Evolutionary conservation across 164 flowering plant species (phyloP).

Genomic region (Euptelea pleiosperma): DNA sequence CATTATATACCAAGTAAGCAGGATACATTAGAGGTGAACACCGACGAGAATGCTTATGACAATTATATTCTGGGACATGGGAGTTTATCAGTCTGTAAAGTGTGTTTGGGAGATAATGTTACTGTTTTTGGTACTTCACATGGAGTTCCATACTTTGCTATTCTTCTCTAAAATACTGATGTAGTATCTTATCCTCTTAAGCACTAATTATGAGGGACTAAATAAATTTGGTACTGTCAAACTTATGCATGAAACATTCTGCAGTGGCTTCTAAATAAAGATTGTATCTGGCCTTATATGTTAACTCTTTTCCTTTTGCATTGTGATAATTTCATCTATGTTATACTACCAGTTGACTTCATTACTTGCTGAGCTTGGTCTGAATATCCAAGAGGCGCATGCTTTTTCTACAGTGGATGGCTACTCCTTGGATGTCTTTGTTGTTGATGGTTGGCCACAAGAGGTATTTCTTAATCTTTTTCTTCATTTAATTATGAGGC

Average conservation of each 20-base stretch:
- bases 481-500: neutral
- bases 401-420: conserved; percentile 97
- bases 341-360: conserved; percentile 66
- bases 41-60: too few species aligned
- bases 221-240: too few species aligned
- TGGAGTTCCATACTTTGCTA: too few species aligned
- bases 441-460: conserved; percentile 86
- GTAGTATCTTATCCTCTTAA: too few species aligned
- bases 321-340: conserved; percentile 1
- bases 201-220: too few species aligned
- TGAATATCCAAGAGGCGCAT: conserved; percentile 97
- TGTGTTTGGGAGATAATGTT: too few species aligned
- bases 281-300: neutral
- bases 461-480: conserved; percentile 53
- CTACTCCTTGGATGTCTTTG: conserved; percentile 92
- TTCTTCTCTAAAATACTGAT: too few species aligned
- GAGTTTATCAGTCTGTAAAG: too few species aligned
- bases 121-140: too few species aligned
- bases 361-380: conserved; percentile 78
- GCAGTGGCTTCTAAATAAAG: neutral
- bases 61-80: too few species aligned
- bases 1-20: too few species aligned
- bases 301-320: neutral
- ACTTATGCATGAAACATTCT: neutral
- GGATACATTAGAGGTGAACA: too few species aligned